Evolutionary conservation across 2,329 filamentous ascomycete species (phyloP), one percentile per base, ranked within the genome.

Genomic region (Kalmusia sp.): DNA sequence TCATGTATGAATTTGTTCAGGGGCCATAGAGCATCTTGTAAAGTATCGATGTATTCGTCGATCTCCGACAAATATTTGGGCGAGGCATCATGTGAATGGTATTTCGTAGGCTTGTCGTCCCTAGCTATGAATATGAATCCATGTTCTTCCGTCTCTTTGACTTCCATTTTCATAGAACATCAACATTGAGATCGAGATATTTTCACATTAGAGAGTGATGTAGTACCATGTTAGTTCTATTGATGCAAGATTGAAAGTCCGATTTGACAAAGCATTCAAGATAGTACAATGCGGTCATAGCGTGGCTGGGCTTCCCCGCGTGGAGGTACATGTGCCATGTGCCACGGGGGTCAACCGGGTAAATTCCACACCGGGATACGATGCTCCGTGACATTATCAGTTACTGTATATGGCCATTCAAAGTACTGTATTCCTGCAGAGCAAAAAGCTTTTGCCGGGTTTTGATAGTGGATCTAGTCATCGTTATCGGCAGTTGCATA

Each of bases 11-110:
- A 55, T n/a, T 50, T 49, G 52, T 64, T 64, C 31, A 64, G 24
- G 2, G 63, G 40, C 54, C 49, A 83, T 69, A 56, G 80, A 83
- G 25, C 38, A 7, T 55, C 45, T 25, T 51, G 56, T 9, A 62
- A 38, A 14, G 33, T 39, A 3, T 49, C 44, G 21, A 51, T 49
- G 21, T 40, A 53, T 1, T 21, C 31, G 30, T 58, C 55, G 12
- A 64, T 57, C 6, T 52, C 52, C 5, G 51, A 45, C 34, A 52
- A 12, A 33, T 47, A 27, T 24, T 47, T n/a, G 37, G 46, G 25
- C 25, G 31, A 45, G 30, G 21, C 24, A 24, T 40, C 11, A 21
- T 47, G 14, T 43, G 12, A 17, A 9, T 31, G 17, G 35, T 48
- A 2, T 33, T 45, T 24, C 1, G 22, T 6, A 21, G 9, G 15